phyloP scores from a whole-genome alignment of 352 stramenopile species.

The Phytophthora pseudosyringae region DNA sequence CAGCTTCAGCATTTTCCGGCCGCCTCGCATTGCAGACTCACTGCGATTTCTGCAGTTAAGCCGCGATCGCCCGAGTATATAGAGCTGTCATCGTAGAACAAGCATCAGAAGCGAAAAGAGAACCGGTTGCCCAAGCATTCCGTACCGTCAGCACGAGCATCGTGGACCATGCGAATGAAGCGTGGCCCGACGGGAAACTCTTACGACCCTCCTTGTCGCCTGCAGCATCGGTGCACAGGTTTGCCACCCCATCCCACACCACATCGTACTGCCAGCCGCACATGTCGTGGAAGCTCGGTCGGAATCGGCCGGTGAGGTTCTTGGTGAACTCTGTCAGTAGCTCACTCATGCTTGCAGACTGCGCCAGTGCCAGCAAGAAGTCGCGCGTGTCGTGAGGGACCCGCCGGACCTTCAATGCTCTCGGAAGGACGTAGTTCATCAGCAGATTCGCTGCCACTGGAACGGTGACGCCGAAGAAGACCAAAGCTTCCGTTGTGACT shows the following conservation, averaged over 20 bases:
- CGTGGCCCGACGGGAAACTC: slow-evolving; percentile 73
- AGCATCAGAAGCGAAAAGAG: slow-evolving; percentile 4
- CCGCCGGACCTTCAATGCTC: slow-evolving; percentile 44
- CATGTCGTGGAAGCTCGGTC: slow-evolving; percentile 81
- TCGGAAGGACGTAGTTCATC: slow-evolving; percentile 62
- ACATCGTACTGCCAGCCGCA: slow-evolving; percentile 71
- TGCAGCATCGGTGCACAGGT: slow-evolving; percentile 54
- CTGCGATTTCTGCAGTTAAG: slow-evolving; percentile 55
- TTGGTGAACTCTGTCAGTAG: slow-evolving; percentile 80
- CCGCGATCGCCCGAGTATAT: slow-evolving; percentile 67
- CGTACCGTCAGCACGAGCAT: slow-evolving; percentile 68
- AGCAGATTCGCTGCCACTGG: slow-evolving; percentile 59
- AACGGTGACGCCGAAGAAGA: slow-evolving; percentile 35
- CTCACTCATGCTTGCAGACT: slow-evolving; percentile 54
- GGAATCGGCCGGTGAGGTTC: slow-evolving; percentile 70
- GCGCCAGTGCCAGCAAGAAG: slow-evolving; percentile 63
- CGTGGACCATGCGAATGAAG: slow-evolving; percentile 75
- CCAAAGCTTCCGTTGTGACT: slow-evolving; percentile 55
- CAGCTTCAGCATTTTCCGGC: slow-evolving; percentile 65
- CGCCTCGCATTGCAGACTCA: slow-evolving; percentile 48
- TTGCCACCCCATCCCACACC: slow-evolving; percentile 68
- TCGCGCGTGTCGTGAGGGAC: slow-evolving; percentile 75
- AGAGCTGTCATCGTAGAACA: slow-evolving; percentile 49
- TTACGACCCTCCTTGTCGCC: slow-evolving; percentile 69
- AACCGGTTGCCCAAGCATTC: not conserved